These are phyloP conservation scores for Coemansia aciculifera DNA, from an alignment of 192 early-diverging fungal species.

Conservation along the genomic window DNA sequence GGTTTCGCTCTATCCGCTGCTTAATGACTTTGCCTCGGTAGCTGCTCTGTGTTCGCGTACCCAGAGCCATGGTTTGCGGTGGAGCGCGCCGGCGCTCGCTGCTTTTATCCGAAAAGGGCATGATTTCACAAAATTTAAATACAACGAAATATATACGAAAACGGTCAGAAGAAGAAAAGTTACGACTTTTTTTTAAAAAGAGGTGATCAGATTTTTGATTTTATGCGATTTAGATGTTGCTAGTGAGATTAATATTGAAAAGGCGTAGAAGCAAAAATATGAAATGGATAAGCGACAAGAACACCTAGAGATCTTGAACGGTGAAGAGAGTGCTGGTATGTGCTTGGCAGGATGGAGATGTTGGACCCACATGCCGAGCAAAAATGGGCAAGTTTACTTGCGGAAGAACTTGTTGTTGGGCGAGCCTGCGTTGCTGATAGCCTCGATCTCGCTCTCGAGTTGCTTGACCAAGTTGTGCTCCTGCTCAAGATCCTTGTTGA, in stretches of 20 bases:
- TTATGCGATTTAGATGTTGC: background rate
- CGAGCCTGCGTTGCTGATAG: conserved; percentile 48
- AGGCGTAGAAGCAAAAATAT: conserved; percentile 1
- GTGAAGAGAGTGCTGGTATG: background rate
- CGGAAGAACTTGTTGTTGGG: conserved; percentile 58
- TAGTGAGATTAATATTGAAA: background rate
- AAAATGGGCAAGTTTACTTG: conserved; percentile 31
- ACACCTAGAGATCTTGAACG: background rate
- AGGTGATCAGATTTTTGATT: background rate
- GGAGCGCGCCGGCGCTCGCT: conserved; percentile 31
- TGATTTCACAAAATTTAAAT: background rate
- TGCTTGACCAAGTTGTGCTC: conserved; percentile 93
- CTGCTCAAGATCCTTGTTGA: conserved; percentile 97
- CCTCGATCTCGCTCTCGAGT: conserved; percentile 78
- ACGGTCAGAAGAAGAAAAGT: conserved; percentile 7
- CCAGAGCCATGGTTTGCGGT: conserved; percentile 22
- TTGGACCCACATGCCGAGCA: background rate
- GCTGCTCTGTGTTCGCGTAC: conserved; percentile 23
- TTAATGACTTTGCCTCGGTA: conserved; percentile 48
- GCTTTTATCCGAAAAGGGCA: conserved; percentile 9
- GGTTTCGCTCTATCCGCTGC: conserved; percentile 51
- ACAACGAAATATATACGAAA: conserved; percentile 10
- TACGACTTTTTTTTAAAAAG: background rate
- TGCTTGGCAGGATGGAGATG: background rate
- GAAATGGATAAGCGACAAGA: conserved; percentile 8